These are phyloP conservation scores for Umbelopsis sp. DNA, from an alignment of 371 early-diverging fungal species.

Conservation along the genomic window DNA sequence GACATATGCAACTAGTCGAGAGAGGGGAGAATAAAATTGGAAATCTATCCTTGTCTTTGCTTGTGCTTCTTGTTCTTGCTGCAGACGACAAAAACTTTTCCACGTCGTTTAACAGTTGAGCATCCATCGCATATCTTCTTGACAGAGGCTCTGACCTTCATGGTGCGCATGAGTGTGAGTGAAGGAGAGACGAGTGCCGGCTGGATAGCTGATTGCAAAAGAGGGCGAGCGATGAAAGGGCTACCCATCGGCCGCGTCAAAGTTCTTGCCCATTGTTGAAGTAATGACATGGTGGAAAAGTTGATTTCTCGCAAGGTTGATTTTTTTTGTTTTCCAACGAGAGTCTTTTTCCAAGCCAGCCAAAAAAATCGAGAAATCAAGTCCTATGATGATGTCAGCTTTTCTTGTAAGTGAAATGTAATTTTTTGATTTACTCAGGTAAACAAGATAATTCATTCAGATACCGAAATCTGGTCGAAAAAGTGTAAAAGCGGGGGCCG, in stretches of 20 bases:
- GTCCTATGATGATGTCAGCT: no score
- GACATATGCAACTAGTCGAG: conserved; percentile 3
- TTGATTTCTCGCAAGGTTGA: background rate
- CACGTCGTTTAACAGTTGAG: conserved; percentile 77
- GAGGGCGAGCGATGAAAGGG: conserved; percentile 17
- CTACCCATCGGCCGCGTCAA: conserved; percentile 1
- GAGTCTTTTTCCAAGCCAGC: background rate
- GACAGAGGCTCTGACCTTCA: conserved; percentile 84
- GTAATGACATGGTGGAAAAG: conserved; percentile 9
- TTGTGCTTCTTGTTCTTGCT: conserved; percentile 84
- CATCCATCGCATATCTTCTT: conserved; percentile 85
- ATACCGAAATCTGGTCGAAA: no score
- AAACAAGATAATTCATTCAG: no score
- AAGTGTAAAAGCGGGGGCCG: no score
- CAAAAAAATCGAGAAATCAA: background rate
- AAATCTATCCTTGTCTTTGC: conserved; percentile 77
- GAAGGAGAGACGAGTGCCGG: conserved; percentile 28
- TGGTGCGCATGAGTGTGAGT: conserved; percentile 63
- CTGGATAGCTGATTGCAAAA: conserved; percentile 30
- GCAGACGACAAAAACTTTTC: conserved; percentile 78
- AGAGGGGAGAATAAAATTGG: background rate
- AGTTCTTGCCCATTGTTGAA: conserved; percentile 5
- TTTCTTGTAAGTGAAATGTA: no score
- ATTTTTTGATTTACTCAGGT: no score
- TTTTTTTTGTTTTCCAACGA: background rate